Base-by-base conservation (phyloP, 768 basidiomycete genomes). In the Arthromyces matolae region DNA sequence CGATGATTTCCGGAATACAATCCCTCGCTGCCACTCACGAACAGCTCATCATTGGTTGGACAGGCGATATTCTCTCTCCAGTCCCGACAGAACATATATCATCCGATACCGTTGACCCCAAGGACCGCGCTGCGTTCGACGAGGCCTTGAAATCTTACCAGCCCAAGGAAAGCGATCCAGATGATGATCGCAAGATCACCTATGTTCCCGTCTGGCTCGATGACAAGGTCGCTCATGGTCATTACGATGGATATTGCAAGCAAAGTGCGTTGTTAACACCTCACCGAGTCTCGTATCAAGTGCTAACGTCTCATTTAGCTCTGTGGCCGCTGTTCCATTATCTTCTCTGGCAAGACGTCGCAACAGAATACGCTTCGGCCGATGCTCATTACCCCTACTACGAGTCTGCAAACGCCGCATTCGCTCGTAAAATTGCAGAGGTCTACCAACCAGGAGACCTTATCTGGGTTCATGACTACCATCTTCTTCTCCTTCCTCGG, bases 311-410 rank as follows among this genome's bases (percentile, higher is more conserved):
- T 29, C 13, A 32, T 31, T 0, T 59, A 95, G 93, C 85, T 31
- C 82, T 99, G 35, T 99, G 95, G 94, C 95, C 95, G 1, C 72
- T 97, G 33, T 96, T 98, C 80, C 96, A 98, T 70, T 98, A 98
- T 64, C 81, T 98, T 47, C 84, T 97, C 46, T 96, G 94, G 89
- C 93, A 95, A 65, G 96, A 98, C 63, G 91, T 93, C 50, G 88
- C 89, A 8, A 86, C 86, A 22, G 90, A 93, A 59, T 88, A 89
- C 56, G 83, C 88, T 1, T 87, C 87, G 3, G 92, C 91, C 23
- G 91, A 93, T 62, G 73, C 79, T 2, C 75, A 89, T 59, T 99
- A 93, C 74, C 76, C 83, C 27, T 78, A 82, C 35, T 94, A 93
- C 69, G 77, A 81, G 55, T 75, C 81, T 42, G 91, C 89, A 46